A percentile compares a stretch with the other conserved stretches of the same genome.
These are phyloP conservation scores for Onygena corvina DNA, from an alignment of 2,329 filamentous ascomycete species.

Conservation along the genomic window DNA sequence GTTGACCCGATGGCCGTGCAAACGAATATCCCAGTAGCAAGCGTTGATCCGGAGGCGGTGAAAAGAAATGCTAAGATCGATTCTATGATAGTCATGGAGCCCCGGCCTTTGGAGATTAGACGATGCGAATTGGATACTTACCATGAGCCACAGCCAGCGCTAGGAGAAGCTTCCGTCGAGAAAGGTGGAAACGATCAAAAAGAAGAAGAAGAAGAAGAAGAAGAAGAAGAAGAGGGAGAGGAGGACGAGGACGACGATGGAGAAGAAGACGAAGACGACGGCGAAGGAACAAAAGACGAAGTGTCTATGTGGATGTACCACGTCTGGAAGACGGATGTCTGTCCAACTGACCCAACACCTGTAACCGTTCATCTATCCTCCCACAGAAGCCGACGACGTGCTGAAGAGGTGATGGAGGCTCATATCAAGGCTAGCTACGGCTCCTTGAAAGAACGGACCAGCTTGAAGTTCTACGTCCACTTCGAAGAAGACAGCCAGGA, in stretches of 20 bases:
- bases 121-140: neutral
- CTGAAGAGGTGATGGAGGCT: slow-evolving; percentile 8
- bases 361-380: neutral
- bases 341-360: neutral
- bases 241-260: neutral
- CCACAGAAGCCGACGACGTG: slow-evolving; percentile 8
- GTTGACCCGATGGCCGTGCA: neutral
- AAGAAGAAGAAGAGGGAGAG: neutral
- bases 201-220: neutral
- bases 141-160: neutral
- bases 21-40: neutral
- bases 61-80: too few relatives aligned
- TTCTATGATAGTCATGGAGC: too few relatives aligned
- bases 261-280: neutral
- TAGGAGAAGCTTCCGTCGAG: neutral
- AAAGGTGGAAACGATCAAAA: neutral
- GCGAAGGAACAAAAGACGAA: neutral
- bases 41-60: too few relatives aligned
- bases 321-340: slow-evolving; percentile 8
- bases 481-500: slow-evolving; percentile 8
- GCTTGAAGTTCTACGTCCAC: slow-evolving; percentile 8
- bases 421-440: slow-evolving; percentile 8
- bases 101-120: neutral
- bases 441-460: slow-evolving; percentile 7
- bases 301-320: slow-evolving; percentile 11